Percentiles rank a stretch among this genome's conserved stretches.
Conservation (phyloP, 345 rosid genomes). For the Populus euphratica region DNA sequence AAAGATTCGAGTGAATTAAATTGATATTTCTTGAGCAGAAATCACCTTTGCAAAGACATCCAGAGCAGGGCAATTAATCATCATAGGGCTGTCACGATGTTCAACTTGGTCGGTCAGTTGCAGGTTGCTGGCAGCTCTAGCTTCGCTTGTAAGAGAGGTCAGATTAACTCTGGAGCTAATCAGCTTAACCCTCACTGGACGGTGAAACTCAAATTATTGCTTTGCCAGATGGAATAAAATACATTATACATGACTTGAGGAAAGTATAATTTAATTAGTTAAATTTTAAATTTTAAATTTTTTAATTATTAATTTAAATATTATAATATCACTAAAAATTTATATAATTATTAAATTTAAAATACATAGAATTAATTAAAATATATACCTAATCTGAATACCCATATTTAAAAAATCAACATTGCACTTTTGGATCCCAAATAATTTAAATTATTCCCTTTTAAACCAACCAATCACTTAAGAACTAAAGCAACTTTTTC, state of each 20-base stretch:
- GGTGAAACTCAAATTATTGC: slow-evolving; percentile 13
- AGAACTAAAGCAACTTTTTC: not conserved
- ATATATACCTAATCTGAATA: no score
- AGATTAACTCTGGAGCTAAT: not conserved
- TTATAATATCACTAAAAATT: no score
- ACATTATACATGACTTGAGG: not conserved
- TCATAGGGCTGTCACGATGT: not conserved
- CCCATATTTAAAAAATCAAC: no score
- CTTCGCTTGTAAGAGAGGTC: slow-evolving; percentile 35
- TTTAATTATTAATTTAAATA: no score
- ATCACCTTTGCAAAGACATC: not conserved
- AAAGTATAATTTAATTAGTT: no score
- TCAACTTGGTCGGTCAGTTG: not conserved
- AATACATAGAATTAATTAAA: no score
- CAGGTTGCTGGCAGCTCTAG: not conserved
- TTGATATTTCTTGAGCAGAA: not conserved
- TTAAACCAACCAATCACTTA: not conserved
- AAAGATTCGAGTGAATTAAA: not conserved
- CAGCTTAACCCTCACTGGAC: not conserved
- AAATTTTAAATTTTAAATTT: no score
- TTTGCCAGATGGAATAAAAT: not conserved
- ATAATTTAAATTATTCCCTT: not conserved
- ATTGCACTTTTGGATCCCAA: not conserved
- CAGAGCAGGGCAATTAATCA: not conserved
- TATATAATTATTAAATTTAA: no score